Evolutionary conservation across 805 yeast species (phyloP), one percentile per base, ranked within the genome.

Genomic region (Myxozyma melibiosi): DNA sequence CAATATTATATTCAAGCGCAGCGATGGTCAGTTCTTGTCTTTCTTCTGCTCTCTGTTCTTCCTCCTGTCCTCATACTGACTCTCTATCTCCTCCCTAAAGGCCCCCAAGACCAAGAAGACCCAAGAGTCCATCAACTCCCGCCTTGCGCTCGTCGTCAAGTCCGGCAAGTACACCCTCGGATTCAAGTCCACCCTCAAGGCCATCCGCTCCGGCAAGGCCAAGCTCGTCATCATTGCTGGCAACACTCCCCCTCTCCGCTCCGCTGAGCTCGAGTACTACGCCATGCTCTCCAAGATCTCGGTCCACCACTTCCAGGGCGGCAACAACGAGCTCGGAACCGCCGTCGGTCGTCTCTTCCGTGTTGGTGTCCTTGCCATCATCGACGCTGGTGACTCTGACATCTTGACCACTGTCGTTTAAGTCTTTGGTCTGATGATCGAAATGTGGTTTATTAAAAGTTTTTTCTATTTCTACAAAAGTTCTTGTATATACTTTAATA

Each of bases 311-410:
- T 94, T 91, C 96, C 55, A 50, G 48, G 61, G 63, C 41, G 60
- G 59, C 51, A 63, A 63, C 61, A 63, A 63, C 58, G 66, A 63
- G 55, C 65, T 63, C 43, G 66, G 69, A 24, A 94, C 99, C 73
- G 96, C 97, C 72, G 92, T 97, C 83, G 99, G 99, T 91, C 92
- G 89, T 82, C 90, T 94, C 76, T 94, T 94, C 97, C 90, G 97
- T 84, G 98, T 94, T 73, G 98, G 98, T 84, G 92, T 91, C 75
- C 82, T 94, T 74, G 83, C 97, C 74, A 79, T 94, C 73, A 82
- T 92, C 74, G 99, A 94, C 74, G 97, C 97, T 73, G 99, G 99
- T 91, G 99, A 94, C 84, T 94, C 99, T 74, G 99, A 94, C 81
- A 91, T 94, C 82, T 86, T 94, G 62, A 70, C 73, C 65, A 65